Base-by-base conservation (phyloP, 306 rosid genomes). In the Quercus rubra region DNA sequence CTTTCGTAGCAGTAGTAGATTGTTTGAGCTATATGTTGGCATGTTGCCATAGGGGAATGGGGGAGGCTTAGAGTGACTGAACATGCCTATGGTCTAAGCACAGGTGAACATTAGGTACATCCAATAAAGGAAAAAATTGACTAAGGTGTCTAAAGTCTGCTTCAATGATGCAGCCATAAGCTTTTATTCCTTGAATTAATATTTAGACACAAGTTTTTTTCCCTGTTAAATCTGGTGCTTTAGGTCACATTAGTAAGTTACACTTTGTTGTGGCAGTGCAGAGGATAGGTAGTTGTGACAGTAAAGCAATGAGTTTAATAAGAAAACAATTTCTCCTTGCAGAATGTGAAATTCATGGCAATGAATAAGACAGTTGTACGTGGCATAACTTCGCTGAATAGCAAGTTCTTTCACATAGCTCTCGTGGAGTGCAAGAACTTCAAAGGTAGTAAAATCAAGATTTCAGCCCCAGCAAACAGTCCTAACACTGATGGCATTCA, bases 401-500 rank as follows among this genome's bases (percentile, higher is more conserved):
- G 91, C 86, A 88, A 83, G 82, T 83, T 85, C 71, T 85, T 88
- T 76, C 91, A 85, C 83, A 74, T 88, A 56, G 87, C 88, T 59
- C 74, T 88, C 1, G 89, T 88, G 15, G 84, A 55, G 17, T 88
- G 91, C 73, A 79, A 80, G 80, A 25, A 84, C 83, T 88, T 88
- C 79, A 80, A 62, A 80, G 88, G 88, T 51, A 83, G 82, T 35
- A 78, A 80, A 56, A 71, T 88, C 33, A 75, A 77, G 85, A 88
- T 88, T 41, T 57, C 75, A 27, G 89, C 91, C 19, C 89, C 87
- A 0, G 84, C 31, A 61, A 43, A 46, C 19, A 85, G 91, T 69
- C 89, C 91, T 38, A 88, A 88, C 85, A 85, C 89, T 1, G 87
- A 88, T 18, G 89, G 87, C 31, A 88, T 88, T 80, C 91, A 88